Percentiles rank a stretch among this genome's conserved stretches.
Conservation (phyloP, 2,329 filamentous ascomycete species). For the Nemania abortiva region DNA sequence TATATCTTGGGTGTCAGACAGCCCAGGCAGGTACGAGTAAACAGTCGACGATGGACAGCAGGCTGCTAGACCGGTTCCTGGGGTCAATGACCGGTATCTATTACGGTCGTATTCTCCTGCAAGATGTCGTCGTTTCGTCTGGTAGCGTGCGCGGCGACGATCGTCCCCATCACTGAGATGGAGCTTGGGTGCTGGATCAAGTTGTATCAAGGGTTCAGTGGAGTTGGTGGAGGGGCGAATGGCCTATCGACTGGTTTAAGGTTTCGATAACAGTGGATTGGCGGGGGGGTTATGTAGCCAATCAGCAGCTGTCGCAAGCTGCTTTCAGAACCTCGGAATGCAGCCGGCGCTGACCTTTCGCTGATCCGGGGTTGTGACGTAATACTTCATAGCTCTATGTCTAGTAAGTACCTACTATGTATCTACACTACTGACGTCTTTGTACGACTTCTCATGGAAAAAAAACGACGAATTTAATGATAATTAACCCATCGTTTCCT, state of each 20-base stretch:
- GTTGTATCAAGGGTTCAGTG: neutral
- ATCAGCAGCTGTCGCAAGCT: neutral
- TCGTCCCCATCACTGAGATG: neutral
- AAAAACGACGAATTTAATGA: too few relatives aligned
- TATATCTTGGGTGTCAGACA: neutral
- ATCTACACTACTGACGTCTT: too few relatives aligned
- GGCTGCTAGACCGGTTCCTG: too few relatives aligned
- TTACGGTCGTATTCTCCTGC: conserved; percentile 33
- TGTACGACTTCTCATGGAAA: too few relatives aligned
- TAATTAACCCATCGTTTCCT: too few relatives aligned
- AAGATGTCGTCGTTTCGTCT: conserved; percentile 42
- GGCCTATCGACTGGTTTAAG: conserved; percentile 5
- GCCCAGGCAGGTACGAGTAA: neutral
- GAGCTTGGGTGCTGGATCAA: neutral
- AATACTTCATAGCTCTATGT: neutral
- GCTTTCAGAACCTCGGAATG: neutral
- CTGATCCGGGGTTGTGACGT: neutral
- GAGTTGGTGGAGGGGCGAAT: conserved; percentile 1
- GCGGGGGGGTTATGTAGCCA: neutral
- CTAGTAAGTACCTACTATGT: neutral
- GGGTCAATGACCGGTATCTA: neutral
- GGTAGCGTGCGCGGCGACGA: neutral
- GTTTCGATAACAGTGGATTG: neutral
- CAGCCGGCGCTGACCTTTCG: neutral
- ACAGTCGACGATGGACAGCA: conserved; percentile 1